Conservation (phyloP, 441 rosid genomes). For the Manihot esculenta region DNA sequence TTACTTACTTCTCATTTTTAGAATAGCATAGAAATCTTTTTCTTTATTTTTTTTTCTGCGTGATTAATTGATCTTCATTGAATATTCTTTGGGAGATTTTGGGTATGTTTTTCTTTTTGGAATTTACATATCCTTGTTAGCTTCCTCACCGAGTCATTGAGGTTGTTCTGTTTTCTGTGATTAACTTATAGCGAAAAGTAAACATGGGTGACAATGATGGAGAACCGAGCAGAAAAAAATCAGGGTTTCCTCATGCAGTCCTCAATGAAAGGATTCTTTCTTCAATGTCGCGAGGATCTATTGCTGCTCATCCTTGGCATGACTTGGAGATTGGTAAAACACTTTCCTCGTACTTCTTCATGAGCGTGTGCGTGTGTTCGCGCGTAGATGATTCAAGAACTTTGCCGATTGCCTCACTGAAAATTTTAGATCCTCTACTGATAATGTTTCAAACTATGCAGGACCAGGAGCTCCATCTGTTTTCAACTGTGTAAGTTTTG, state of each 20-base stretch:
- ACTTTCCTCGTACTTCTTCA: background rate
- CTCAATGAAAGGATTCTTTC: constrained; percentile 82
- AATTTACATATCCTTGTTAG: no score
- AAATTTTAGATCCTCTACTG: constrained; percentile 9
- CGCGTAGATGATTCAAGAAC: background rate
- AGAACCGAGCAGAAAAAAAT: constrained; percentile 30
- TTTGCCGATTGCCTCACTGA: background rate
- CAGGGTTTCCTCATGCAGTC: constrained; percentile 28
- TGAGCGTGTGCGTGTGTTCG: no score
- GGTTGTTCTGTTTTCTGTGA: background rate
- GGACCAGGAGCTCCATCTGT: constrained; percentile 87
- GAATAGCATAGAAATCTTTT: no score
- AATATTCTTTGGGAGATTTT: background rate
- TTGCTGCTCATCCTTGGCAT: constrained; percentile 98
- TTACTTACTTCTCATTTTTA: no score
- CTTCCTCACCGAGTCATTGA: no score
- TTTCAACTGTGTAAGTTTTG: constrained; percentile 72
- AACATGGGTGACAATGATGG: constrained; percentile 51
- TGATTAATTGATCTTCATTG: background rate
- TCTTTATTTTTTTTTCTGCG: background rate
- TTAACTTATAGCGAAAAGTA: constrained; percentile 4
- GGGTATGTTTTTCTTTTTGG: background rate
- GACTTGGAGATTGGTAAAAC: constrained; percentile 77
- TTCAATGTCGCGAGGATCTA: constrained; percentile 67
- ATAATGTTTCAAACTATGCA: constrained; percentile 35